phyloP scores from a whole-genome alignment of 495 filamentous ascomycete species.

The Diplogelasinospora grovesii region DNA sequence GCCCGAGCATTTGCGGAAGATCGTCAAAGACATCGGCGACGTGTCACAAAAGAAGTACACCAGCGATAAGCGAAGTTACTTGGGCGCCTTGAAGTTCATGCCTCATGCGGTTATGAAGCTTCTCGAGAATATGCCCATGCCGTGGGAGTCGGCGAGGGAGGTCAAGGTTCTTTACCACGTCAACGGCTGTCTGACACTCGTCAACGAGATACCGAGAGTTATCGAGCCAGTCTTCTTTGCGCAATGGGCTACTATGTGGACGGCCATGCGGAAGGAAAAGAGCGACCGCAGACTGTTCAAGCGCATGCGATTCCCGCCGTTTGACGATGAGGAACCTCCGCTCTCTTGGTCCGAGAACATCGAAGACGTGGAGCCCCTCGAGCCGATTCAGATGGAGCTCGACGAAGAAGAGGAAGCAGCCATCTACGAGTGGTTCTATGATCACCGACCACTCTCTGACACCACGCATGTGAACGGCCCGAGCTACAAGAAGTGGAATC shows the following conservation, averaged over 20 bases:
- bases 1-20: conserved; percentile 95
- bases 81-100: conserved; percentile 98
- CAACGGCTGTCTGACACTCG: conserved; percentile 92
- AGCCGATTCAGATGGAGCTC: conserved; percentile 98
- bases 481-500: conserved; percentile 95
- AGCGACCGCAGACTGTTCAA: conserved; percentile 96
- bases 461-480: conserved; percentile 93
- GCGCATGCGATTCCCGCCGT: conserved; percentile 97
- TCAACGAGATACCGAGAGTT: conserved; percentile 94
- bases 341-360: conserved; percentile 98
- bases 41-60: conserved; percentile 99
- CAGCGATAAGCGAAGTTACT: conserved; percentile 96
- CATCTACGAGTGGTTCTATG: conserved; percentile 96
- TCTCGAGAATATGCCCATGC: conserved; percentile 99
- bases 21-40: conserved; percentile 97
- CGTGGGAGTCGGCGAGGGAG: conserved; percentile 92
- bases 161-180: conserved; percentile 98
- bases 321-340: conserved; percentile 97
- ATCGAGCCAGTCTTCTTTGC: conserved; percentile 98
- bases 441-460: conserved; percentile 85
- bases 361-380: conserved; percentile 93
- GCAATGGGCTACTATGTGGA: conserved; percentile 99
- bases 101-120: conserved; percentile 99
- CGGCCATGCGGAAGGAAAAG: conserved; percentile 96
- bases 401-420: conserved; percentile 91